These are phyloP conservation scores for Rhynchospora pubera DNA, from an alignment of 176 grass and related monocot species.

Conservation along the genomic window DNA sequence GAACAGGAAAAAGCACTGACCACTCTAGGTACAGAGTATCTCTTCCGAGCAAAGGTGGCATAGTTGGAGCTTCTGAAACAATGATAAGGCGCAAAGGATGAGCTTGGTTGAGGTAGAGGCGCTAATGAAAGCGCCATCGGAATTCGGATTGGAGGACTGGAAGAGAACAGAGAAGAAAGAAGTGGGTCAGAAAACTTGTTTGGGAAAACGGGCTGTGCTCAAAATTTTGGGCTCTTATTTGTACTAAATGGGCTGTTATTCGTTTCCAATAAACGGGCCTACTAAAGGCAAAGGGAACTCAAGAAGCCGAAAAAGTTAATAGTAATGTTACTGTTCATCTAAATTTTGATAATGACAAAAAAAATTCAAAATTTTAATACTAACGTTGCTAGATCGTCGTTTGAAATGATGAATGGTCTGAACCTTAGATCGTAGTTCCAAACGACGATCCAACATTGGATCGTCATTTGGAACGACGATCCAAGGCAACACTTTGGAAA, in stretches of 20 bases:
- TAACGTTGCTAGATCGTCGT: too few relatives aligned
- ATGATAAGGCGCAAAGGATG: background rate
- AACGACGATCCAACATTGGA: too few relatives aligned
- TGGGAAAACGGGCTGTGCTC: too few relatives aligned
- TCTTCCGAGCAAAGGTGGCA: background rate
- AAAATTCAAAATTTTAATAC: too few relatives aligned
- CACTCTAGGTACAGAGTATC: slow-evolving; percentile 6
- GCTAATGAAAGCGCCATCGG: background rate
- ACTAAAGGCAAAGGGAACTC: background rate
- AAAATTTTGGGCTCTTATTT: background rate
- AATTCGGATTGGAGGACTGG: background rate
- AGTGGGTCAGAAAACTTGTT: too few relatives aligned
- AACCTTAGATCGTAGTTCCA: too few relatives aligned
- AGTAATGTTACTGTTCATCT: too few relatives aligned
- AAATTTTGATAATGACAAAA: too few relatives aligned
- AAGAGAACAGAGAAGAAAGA: background rate
- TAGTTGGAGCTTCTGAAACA: background rate
- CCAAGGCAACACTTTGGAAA: too few relatives aligned
- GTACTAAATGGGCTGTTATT: background rate
- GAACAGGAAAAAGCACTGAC: background rate
- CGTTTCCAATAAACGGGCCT: background rate
- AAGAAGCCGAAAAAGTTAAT: too few relatives aligned
- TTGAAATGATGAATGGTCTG: too few relatives aligned
- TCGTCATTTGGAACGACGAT: too few relatives aligned
- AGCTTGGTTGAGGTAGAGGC: slow-evolving; percentile 13